phyloP scores from a whole-genome alignment of 331 rosid species.

The Acacia pycnantha region DNA sequence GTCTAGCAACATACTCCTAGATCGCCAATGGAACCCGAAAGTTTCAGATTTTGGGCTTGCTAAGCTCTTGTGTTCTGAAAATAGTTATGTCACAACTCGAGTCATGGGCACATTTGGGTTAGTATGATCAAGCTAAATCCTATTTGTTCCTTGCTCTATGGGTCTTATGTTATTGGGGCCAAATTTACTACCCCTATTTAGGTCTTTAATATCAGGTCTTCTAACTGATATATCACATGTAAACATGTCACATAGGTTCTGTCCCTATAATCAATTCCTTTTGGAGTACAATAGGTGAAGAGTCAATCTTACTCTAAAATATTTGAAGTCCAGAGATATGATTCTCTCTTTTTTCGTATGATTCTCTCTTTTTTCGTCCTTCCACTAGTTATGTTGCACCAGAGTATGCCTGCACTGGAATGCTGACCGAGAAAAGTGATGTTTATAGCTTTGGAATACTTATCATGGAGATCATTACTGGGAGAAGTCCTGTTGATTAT shows the following conservation, averaged over 20 bases:
- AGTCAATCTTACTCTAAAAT: conserved; percentile 9
- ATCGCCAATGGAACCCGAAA: conserved; percentile 85
- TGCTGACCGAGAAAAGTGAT: conserved; percentile 96
- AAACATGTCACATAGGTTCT: neutral
- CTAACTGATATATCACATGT: neutral
- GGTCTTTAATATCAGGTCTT: neutral
- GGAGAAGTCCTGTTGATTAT: conserved; percentile 95
- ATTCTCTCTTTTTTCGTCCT: conserved; percentile 23
- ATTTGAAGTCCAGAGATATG: conserved; percentile 1
- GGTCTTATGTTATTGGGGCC: neutral
- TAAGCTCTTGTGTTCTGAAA: conserved; percentile 82
- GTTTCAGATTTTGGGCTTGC: conserved; percentile 99
- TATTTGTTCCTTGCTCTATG: neutral
- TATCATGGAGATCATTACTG: conserved; percentile 86
- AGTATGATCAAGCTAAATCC: conserved; percentile 41
- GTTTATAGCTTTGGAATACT: conserved; percentile 94
- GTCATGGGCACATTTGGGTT: conserved; percentile 99
- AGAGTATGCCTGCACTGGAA: conserved; percentile 96
- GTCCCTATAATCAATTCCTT: neutral
- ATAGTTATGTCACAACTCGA: conserved; percentile 92
- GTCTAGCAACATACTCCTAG: conserved; percentile 87
- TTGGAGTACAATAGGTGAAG: neutral
- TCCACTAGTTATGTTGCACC: conserved; percentile 93
- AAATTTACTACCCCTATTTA: neutral
- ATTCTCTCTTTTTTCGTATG: conserved; percentile 25